phyloP scores from a whole-genome alignment of 1,139 yeast species.

The Sugiyamaella japonica region DNA sequence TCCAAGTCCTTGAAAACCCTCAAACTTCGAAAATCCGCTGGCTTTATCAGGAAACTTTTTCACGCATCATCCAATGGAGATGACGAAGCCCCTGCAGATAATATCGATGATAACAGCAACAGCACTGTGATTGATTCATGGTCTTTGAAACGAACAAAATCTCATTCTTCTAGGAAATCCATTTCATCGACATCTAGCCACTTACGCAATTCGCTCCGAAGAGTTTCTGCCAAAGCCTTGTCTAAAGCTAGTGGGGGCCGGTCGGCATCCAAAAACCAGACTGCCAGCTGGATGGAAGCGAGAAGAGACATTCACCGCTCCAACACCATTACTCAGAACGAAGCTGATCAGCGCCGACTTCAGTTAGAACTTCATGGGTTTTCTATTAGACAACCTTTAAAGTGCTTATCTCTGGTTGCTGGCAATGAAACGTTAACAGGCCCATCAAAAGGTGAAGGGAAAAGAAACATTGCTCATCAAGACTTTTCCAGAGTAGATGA shows the following conservation, averaged over 20 bases:
- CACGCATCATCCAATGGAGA: constrained; percentile 23
- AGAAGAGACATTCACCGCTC: constrained; percentile 70
- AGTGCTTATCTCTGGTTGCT: constrained; percentile 28
- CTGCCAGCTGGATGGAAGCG: constrained; percentile 49
- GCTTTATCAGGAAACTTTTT: constrained; percentile 56
- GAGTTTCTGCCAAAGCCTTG: constrained; percentile 21
- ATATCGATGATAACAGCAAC: not conserved
- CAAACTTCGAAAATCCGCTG: constrained; percentile 42
- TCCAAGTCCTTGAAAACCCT: constrained; percentile 26
- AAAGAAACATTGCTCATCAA: constrained; percentile 28
- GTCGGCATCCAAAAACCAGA: not conserved
- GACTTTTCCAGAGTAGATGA: constrained; percentile 37
- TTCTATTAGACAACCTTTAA: constrained; percentile 64
- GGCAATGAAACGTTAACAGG: constrained; percentile 36
- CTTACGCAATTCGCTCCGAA: constrained; percentile 21
- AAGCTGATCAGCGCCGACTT: constrained; percentile 66
- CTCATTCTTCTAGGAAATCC: constrained; percentile 32
- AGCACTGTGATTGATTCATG: constrained; percentile 12
- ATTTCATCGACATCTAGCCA: constrained; percentile 26
- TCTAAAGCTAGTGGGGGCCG: constrained; percentile 11
- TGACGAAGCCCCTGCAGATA: not conserved
- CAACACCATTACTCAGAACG: constrained; percentile 68
- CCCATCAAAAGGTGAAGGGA: constrained; percentile 29
- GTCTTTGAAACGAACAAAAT: constrained; percentile 28
- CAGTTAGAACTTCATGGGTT: constrained; percentile 67